A percentile compares a stretch with the other conserved stretches of the same genome.
Conservation (phyloP, 2,329 filamentous ascomycete species). For the Colletotrichum tropicicola region DNA sequence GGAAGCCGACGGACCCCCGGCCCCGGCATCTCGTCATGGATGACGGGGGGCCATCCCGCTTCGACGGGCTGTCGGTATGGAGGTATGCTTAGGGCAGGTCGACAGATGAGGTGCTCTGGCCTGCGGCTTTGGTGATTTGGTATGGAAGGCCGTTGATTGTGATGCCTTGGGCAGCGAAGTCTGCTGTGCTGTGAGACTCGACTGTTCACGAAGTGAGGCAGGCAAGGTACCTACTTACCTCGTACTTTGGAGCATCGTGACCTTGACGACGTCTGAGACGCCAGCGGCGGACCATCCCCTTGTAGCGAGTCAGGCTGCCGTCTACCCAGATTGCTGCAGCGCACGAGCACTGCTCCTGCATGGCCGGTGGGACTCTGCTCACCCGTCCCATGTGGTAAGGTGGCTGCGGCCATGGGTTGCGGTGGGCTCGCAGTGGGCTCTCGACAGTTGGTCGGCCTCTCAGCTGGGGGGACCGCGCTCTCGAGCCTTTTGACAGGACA, state of each 20-base stretch:
- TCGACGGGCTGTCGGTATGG: background rate
- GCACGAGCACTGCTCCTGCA: constrained; percentile 13
- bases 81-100: background rate
- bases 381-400: constrained; percentile 16
- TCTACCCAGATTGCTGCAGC: constrained; percentile 8
- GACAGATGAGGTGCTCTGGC: background rate
- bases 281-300: background rate
- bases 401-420: background rate
- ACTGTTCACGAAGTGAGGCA: no score
- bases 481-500: constrained; percentile 24
- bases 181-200: no score
- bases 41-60: background rate
- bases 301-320: constrained; percentile 16
- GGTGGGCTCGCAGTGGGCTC: background rate
- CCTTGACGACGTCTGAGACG: background rate
- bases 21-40: background rate
- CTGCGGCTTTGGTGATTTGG: no score
- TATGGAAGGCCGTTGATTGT: no score
- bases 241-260: background rate
- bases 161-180: no score
- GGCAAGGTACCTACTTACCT: background rate
- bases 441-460: background rate
- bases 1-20: no score
- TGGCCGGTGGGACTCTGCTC: constrained; percentile 1
- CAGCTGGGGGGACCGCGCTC: background rate